Base-by-base conservation (phyloP, 345 rosid genomes). In the Citrus australasica region DNA sequence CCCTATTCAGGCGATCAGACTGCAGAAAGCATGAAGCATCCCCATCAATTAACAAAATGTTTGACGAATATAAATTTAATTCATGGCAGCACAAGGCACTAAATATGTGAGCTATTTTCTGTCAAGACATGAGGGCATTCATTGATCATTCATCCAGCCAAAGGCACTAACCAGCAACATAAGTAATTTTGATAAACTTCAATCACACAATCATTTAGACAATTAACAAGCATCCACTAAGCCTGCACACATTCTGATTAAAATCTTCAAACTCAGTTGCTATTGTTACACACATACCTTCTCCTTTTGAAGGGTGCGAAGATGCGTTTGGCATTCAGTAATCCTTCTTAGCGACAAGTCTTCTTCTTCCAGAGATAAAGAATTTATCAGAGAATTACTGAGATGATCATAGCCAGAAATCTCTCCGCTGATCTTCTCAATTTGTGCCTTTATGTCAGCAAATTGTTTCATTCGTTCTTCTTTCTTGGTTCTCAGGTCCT, bases 1-100 rank as follows among this genome's bases (percentile, higher is more conserved):
- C 98, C 84, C 92, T 92, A 73, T 84, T 88, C 67, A 94, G 91
- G 67, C 99, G 99, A 76, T 90, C 95, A 73, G 97, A 88, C 99
- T 96, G 95, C 92, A 86, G 67, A 81, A 64, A 74, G 60, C 71
- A 60, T 68, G 27, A 73, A 66, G 21, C 11, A 62, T 4, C 16
- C 1, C 76, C 60, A 25, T 38, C 16, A 53, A 65, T 62, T 38
- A 68, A 24, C 7, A 30, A 27, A 67, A 42, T 4, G 7, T 38
- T 9, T 21, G 67, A 67, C 37, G 8, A 58, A 37, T 71, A 11
- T 24, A 48, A 69, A 27, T 22, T 35, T 16, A 33, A 62, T 24
- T 75, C 24, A 32, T n/a, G n/a, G 14, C 32, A 24, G 46, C 30
- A 48, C 55, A 16, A 58, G 33, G 63, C 76, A 68, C 65, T 37